Percentiles rank a stretch among this genome's conserved stretches.
These are phyloP conservation scores for Cyclotella distinguenda DNA, from an alignment of 108 stramenopile species.

Conservation along the genomic window DNA sequence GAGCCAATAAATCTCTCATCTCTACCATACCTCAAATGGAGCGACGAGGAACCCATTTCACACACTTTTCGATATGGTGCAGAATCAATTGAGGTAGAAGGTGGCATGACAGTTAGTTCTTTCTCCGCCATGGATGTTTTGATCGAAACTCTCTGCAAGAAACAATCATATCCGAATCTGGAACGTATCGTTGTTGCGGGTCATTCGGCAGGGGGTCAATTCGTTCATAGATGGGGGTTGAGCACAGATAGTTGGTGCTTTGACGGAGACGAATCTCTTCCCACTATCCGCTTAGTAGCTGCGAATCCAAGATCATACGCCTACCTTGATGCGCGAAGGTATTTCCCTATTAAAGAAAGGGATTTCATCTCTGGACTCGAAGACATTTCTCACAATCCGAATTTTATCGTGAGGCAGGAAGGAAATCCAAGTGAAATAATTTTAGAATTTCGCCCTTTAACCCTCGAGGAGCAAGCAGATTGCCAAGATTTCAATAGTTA, in stretches of 20 bases:
- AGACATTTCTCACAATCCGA: not conserved
- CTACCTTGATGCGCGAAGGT: constrained; percentile 69
- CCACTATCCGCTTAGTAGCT: constrained; percentile 54
- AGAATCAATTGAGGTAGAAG: constrained; percentile 40
- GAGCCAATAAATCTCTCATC: constrained; percentile 17
- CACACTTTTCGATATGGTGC: constrained; percentile 87
- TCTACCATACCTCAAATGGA: constrained; percentile 60
- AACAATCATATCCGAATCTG: constrained; percentile 51
- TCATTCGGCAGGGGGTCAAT: constrained; percentile 85
- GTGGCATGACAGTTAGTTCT: constrained; percentile 60
- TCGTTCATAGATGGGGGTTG: constrained; percentile 79
- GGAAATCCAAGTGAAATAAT: not conserved
- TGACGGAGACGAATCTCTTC: constrained; percentile 20
- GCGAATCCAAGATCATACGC: constrained; percentile 83
- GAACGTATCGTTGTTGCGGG: constrained; percentile 64
- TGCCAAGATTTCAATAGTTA: constrained; percentile 73
- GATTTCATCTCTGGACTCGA: constrained; percentile 14
- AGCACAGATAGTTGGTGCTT: constrained; percentile 59
- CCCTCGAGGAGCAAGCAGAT: constrained; percentile 6
- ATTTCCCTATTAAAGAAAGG: constrained; percentile 28
- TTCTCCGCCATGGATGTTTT: constrained; percentile 67
- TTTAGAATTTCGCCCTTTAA: constrained; percentile 29
- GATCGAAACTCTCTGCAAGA: constrained; percentile 49
- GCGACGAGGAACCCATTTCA: constrained; percentile 44
- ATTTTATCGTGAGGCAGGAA: not conserved